Evolutionary conservation across 2,329 filamentous ascomycete species (phyloP).

Genomic region (Pseudogymnoascus sp.): DNA sequence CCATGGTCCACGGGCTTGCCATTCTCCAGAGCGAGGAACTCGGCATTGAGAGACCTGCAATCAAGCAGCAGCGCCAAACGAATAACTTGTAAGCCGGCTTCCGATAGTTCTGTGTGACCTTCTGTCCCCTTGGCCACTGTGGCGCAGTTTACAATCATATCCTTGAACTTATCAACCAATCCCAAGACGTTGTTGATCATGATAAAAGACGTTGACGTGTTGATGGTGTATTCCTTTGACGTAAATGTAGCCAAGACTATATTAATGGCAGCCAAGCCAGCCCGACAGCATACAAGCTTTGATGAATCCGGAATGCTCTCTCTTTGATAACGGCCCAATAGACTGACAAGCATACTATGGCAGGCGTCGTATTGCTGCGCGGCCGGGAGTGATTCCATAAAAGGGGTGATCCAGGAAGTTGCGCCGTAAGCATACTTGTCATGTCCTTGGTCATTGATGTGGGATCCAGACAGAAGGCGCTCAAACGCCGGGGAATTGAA

Average conservation of each 20-base stretch:
- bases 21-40: slow-evolving; percentile 58
- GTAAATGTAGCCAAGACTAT: slow-evolving; percentile 52
- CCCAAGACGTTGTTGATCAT: slow-evolving; percentile 60
- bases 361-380: slow-evolving; percentile 73
- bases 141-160: slow-evolving; percentile 50
- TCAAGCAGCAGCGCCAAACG: slow-evolving; percentile 62
- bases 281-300: slow-evolving; percentile 54
- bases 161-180: slow-evolving; percentile 55
- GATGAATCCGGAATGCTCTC: slow-evolving; percentile 47
- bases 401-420: slow-evolving; percentile 70
- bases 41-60: slow-evolving; percentile 60
- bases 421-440: slow-evolving; percentile 54
- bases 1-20: slow-evolving; percentile 58
- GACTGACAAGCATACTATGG: slow-evolving; percentile 66
- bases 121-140: slow-evolving; percentile 37
- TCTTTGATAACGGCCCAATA: slow-evolving; percentile 60
- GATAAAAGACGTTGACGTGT: slow-evolving; percentile 47
- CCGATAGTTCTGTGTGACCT: slow-evolving; percentile 45
- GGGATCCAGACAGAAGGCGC: slow-evolving; percentile 53
- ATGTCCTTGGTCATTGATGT: slow-evolving; percentile 45
- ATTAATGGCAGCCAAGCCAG: slow-evolving; percentile 54
- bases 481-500: slow-evolving; percentile 64
- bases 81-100: slow-evolving; percentile 56
- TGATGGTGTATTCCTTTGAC: slow-evolving; percentile 42
- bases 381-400: slow-evolving; percentile 69